phyloP scores from a whole-genome alignment of 257 asterid genomes.

The Ajuga chamaepitys region DNA sequence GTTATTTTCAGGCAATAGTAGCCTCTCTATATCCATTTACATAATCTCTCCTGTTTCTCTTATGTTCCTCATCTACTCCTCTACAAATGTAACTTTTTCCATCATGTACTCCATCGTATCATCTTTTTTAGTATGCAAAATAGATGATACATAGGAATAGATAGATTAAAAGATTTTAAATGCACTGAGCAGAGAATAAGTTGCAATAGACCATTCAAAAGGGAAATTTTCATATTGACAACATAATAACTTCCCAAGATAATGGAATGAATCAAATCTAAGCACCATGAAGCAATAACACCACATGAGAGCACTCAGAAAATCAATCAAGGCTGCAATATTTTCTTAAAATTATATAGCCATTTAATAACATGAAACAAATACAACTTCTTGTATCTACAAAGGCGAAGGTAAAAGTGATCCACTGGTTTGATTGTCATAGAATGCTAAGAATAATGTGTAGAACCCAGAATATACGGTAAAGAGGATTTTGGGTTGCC shows the following conservation, averaged over 20 bases:
- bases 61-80: constrained; percentile 81
- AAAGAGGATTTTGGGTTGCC: too few relatives aligned
- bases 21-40: constrained; percentile 73
- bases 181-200: neutral
- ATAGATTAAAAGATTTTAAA: neutral
- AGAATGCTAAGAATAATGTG: too few relatives aligned
- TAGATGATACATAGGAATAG: neutral
- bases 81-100: constrained; percentile 81
- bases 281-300: neutral
- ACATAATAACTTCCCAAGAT: neutral
- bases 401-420: too few relatives aligned
- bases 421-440: too few relatives aligned
- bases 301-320: too few relatives aligned
- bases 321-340: too few relatives aligned
- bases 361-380: too few relatives aligned
- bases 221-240: neutral
- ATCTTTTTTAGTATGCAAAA: constrained; percentile 55
- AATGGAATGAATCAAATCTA: neutral
- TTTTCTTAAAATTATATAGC: too few relatives aligned
- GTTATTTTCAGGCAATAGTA: constrained; percentile 74
- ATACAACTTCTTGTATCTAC: too few relatives aligned
- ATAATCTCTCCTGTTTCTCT: constrained; percentile 60
- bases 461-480: too few relatives aligned
- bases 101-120: constrained; percentile 40
- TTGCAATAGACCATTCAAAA: neutral